These are phyloP conservation scores for Neurospora hispaniola DNA, from an alignment of 495 filamentous ascomycete species.

Conservation along the genomic window DNA sequence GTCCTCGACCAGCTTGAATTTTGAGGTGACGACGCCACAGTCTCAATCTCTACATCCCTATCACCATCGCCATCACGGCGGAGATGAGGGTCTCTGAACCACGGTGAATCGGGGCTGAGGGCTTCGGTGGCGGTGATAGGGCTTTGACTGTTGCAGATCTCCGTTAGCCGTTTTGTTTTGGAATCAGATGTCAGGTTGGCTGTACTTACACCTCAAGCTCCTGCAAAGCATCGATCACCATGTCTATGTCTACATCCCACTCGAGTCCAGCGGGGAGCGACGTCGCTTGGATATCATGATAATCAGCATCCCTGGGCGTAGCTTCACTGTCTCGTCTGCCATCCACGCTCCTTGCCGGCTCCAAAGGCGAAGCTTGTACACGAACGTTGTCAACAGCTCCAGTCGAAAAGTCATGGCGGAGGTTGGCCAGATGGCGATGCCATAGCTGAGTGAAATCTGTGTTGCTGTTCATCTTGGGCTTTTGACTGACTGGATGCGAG, in stretches of 20 bases:
- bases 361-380: constrained; percentile 8
- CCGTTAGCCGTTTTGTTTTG: not conserved
- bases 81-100: constrained; percentile 7
- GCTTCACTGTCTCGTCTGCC: not conserved
- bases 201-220: constrained; percentile 6
- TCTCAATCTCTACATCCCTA: constrained; percentile 11
- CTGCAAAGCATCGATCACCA: constrained; percentile 16
- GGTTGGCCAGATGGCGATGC: constrained; percentile 9
- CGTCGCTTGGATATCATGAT: not conserved
- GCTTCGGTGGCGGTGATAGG: constrained; percentile 9
- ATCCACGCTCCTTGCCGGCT: not conserved
- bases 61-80: not conserved
- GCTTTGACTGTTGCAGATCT: constrained; percentile 8
- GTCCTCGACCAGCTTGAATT: constrained; percentile 10
- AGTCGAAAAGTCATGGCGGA: constrained; percentile 8
- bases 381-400: not conserved
- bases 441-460: constrained; percentile 11
- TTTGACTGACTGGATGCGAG: not conserved
- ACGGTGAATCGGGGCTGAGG: constrained; percentile 10
- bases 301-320: not conserved
- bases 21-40: constrained; percentile 9
- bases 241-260: constrained; percentile 15
- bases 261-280: not conserved
- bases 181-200: not conserved
- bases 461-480: not conserved